Percentiles rank a stretch among this genome's conserved stretches.
phyloP scores from a whole-genome alignment of 2,329 filamentous ascomycete species.

The Cordyceps tenuipes region DNA sequence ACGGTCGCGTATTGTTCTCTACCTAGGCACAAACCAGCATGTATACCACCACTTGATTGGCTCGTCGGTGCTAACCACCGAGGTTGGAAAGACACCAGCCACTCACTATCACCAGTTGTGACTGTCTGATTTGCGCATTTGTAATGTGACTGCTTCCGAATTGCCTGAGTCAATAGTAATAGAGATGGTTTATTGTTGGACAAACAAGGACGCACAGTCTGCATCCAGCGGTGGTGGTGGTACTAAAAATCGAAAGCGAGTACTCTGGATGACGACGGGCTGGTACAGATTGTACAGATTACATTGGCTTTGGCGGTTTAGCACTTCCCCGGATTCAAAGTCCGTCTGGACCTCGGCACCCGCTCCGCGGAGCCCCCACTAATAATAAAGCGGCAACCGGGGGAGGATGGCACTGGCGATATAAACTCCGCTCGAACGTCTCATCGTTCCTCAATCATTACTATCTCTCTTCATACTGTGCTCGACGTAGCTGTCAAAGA shows the following conservation, averaged over 20 bases:
- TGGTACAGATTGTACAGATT: too few relatives aligned
- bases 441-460: neutral
- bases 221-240: too few relatives aligned
- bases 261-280: too few relatives aligned
- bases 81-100: neutral
- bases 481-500: neutral
- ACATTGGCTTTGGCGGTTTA: too few relatives aligned
- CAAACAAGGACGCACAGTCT: too few relatives aligned
- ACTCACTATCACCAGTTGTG: neutral
- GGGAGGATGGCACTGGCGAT: neutral
- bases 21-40: constrained; percentile 10
- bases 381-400: neutral
- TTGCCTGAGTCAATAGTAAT: too few relatives aligned
- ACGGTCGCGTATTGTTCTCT: constrained; percentile 6
- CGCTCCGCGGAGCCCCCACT: neutral
- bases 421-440: neutral
- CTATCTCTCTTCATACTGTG: neutral
- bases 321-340: neutral
- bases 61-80: neutral
- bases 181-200: too few relatives aligned
- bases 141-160: neutral
- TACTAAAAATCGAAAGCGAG: too few relatives aligned
- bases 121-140: neutral
- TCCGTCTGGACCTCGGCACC: constrained; percentile 6
- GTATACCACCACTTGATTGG: constrained; percentile 9